Evolutionary conservation across 1,284 basidiomycete genomes (phyloP).

Genomic region (Marasmius fiardii): DNA sequence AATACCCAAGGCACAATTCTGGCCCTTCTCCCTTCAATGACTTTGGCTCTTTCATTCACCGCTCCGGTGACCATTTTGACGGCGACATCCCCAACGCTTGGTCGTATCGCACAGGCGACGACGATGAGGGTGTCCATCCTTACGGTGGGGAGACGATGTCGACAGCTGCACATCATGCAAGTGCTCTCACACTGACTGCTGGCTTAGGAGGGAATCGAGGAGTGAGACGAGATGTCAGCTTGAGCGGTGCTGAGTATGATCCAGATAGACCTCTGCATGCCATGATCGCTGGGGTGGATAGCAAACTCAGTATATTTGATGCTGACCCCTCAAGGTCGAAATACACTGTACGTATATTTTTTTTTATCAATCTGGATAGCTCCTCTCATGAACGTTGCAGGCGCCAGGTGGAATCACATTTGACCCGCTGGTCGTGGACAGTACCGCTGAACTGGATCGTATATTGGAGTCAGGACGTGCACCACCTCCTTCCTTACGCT

Average conservation of each 20-base stretch:
- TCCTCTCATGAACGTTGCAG: constrained; percentile 14
- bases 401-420: constrained; percentile 30
- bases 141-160: constrained; percentile 70
- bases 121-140: constrained; percentile 60
- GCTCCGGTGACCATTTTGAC: constrained; percentile 51
- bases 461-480: constrained; percentile 52
- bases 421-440: constrained; percentile 57
- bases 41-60: constrained; percentile 59
- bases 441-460: constrained; percentile 60
- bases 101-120: constrained; percentile 63
- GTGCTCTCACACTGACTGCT: constrained; percentile 80
- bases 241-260: constrained; percentile 82
- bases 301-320: constrained; percentile 49
- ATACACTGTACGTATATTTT: constrained; percentile 36
- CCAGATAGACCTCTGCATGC: constrained; percentile 79
- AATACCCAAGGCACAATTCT: constrained; percentile 66
- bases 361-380: constrained; percentile 4
- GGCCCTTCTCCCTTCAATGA: constrained; percentile 49
- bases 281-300: constrained; percentile 59
- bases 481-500: constrained; percentile 22
- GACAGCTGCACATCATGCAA: constrained; percentile 84
- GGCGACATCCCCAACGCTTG: constrained; percentile 54
- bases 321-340: constrained; percentile 47
- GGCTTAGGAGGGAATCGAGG: constrained; percentile 58
- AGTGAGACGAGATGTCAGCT: constrained; percentile 44